These are phyloP conservation scores for Aspergillus sp. DNA, from an alignment of 2,329 filamentous ascomycete genomes.

Conservation along the genomic window DNA sequence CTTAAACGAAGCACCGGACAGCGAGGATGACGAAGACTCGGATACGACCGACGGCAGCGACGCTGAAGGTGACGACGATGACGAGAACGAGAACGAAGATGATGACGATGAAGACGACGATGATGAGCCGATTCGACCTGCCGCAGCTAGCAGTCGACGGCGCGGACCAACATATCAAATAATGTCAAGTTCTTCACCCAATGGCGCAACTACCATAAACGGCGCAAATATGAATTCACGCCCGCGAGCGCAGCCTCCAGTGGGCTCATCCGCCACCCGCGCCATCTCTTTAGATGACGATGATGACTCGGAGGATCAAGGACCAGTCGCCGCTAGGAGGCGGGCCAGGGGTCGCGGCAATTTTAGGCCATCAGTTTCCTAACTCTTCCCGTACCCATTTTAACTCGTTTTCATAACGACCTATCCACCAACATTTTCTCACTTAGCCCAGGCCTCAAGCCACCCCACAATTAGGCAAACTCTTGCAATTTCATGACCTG, in stretches of 20 bases:
- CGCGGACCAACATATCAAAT: constrained; percentile 12
- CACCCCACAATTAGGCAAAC: background rate
- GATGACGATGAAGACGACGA: constrained; percentile 18
- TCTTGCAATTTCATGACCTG: constrained; percentile 9
- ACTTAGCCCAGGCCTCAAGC: background rate
- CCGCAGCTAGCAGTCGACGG: constrained; percentile 17
- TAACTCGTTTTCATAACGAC: background rate
- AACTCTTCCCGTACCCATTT: background rate
- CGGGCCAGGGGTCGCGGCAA: constrained; percentile 21
- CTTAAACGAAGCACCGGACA: constrained; percentile 9
- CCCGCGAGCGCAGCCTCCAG: background rate
- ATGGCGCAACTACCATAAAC: background rate
- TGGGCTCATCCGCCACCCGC: constrained; percentile 22
- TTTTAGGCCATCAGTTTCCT: constrained; percentile 6
- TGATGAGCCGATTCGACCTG: constrained; percentile 22
- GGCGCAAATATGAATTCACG: background rate
- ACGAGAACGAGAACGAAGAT: constrained; percentile 16
- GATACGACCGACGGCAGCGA: background rate
- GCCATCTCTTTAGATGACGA: constrained; percentile 30
- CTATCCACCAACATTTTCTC: background rate
- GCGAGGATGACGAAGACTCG: constrained; percentile 6
- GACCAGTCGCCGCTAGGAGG: constrained; percentile 23
- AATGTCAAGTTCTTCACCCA: constrained; percentile 15
- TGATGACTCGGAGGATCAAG: constrained; percentile 34
- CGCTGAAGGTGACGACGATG: constrained; percentile 13